Conservation (phyloP, 441 rosid species). For the Populus tomentosa region DNA sequence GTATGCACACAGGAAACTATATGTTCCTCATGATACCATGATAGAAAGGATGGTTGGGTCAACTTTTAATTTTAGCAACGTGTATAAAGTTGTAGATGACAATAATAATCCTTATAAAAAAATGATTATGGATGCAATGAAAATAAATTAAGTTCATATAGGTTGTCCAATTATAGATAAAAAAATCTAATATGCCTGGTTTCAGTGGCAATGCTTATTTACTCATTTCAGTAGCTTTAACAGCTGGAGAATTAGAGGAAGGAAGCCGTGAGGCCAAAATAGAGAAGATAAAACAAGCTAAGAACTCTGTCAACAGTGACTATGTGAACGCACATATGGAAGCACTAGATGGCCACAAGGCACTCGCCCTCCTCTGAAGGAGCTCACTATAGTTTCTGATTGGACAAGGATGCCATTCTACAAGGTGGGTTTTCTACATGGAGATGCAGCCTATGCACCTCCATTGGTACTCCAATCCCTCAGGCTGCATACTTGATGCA, state of each 20-base stretch:
- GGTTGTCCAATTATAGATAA: no score
- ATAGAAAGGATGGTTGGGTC: no score
- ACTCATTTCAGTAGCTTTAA: slow-evolving; percentile 45
- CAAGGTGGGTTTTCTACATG: slow-evolving; percentile 41
- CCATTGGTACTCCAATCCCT: slow-evolving; percentile 61
- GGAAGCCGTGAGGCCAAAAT: slow-evolving; percentile 31
- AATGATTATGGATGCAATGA: no score
- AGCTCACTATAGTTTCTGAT: slow-evolving; percentile 57
- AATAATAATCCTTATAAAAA: no score
- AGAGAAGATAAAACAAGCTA: slow-evolving; percentile 58
- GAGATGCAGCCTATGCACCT: slow-evolving; percentile 39
- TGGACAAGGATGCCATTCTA: slow-evolving; percentile 74
- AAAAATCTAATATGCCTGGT: slow-evolving; percentile 17
- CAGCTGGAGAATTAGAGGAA: slow-evolving; percentile 44
- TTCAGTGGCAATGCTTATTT: slow-evolving; percentile 66
- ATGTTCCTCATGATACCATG: no score
- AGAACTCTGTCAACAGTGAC: slow-evolving; percentile 38
- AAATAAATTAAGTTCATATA: no score
- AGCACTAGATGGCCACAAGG: slow-evolving; percentile 44
- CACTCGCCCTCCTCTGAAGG: slow-evolving; percentile 50
- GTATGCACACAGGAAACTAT: no score
- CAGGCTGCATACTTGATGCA: slow-evolving; percentile 67
- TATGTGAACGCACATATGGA: slow-evolving; percentile 52
- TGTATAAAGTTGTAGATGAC: no score
- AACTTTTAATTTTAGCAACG: no score